Evolutionary conservation across 139 green algal genomes (phyloP).

Genomic region (Coccomyxa sp.): DNA sequence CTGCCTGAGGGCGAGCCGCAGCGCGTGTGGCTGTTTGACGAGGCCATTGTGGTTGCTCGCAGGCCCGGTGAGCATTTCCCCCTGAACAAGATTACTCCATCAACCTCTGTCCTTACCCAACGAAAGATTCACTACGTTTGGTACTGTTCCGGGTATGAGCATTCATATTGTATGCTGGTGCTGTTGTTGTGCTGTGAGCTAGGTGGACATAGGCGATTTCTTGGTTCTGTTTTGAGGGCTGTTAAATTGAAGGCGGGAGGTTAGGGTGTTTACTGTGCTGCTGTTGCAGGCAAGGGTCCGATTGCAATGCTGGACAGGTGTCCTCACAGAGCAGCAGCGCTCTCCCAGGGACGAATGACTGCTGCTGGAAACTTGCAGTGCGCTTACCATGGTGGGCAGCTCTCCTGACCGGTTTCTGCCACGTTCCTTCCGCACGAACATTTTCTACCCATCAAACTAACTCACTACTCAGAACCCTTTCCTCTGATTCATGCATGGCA

Average conservation of each 20-base stretch:
- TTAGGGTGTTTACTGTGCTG: neutral
- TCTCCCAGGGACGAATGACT: constrained; percentile 40
- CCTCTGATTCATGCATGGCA: too few relatives aligned
- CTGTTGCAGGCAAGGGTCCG: neutral
- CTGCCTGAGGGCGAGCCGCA: constrained; percentile 10
- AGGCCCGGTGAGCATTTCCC: neutral
- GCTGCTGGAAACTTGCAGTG: constrained; percentile 40
- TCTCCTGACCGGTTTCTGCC: neutral
- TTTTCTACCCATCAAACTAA: too few relatives aligned
- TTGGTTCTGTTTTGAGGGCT: too few relatives aligned
- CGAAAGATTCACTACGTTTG: neutral
- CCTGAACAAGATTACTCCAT: neutral
- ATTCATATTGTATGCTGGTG: too few relatives aligned
- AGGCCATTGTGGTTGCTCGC: constrained; percentile 10
- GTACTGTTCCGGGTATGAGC: too few relatives aligned
- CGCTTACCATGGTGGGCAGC: constrained; percentile 30
- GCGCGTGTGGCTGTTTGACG: constrained; percentile 24
- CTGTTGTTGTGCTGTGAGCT: too few relatives aligned
- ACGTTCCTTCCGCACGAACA: too few relatives aligned
- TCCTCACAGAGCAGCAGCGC: constrained; percentile 47
- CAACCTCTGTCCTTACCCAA: neutral
- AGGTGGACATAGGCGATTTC: too few relatives aligned
- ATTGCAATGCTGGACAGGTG: constrained; percentile 21
- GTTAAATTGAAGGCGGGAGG: too few relatives aligned
- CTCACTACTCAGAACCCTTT: too few relatives aligned